Evolutionary conservation across 176 grass and related monocot genomes (phyloP).

Genomic region (Ananas comosus): DNA sequence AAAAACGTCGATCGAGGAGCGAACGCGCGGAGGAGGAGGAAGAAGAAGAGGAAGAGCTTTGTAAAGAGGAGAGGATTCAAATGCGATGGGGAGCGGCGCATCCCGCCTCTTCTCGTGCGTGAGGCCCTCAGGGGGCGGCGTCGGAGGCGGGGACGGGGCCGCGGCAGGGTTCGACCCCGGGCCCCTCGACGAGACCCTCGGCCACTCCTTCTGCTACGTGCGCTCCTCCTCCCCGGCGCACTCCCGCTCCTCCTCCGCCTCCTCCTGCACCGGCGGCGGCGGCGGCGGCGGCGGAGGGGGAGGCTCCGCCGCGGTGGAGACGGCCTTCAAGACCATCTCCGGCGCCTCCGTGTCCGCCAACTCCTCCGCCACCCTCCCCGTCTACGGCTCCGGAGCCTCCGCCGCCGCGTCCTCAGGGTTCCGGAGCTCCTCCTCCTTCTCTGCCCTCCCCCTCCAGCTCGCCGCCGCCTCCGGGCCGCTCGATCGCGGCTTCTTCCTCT

Average conservation of each 20-base stretch:
- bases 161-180: slow-evolving; percentile 26
- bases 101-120: slow-evolving; percentile 64
- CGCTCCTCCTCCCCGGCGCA: slow-evolving; percentile 43
- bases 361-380: slow-evolving; percentile 29
- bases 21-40: slow-evolving; percentile 10
- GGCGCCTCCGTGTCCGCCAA: slow-evolving; percentile 64
- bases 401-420: slow-evolving; percentile 27
- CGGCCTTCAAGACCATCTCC: slow-evolving; percentile 39
- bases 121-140: slow-evolving; percentile 18
- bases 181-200: slow-evolving; percentile 68
- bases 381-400: slow-evolving; percentile 19
- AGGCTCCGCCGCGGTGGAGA: slow-evolving; percentile 1
- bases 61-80: slow-evolving; percentile 20
- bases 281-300: background rate
- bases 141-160: slow-evolving; percentile 17
- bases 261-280: slow-evolving; percentile 9
- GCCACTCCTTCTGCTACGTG: slow-evolving; percentile 87
- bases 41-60: background rate
- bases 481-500: slow-evolving; percentile 38
- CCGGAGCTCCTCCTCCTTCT: slow-evolving; percentile 58
- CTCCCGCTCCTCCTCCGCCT: slow-evolving; percentile 41
- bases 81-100: slow-evolving; percentile 88
- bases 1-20: background rate
- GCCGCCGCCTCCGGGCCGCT: slow-evolving; percentile 17
- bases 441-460: slow-evolving; percentile 56